Evolutionary conservation across 176 grass and related monocot species (phyloP), one percentile per base, ranked within the genome.

Genomic region (Paspalum vaginatum): DNA sequence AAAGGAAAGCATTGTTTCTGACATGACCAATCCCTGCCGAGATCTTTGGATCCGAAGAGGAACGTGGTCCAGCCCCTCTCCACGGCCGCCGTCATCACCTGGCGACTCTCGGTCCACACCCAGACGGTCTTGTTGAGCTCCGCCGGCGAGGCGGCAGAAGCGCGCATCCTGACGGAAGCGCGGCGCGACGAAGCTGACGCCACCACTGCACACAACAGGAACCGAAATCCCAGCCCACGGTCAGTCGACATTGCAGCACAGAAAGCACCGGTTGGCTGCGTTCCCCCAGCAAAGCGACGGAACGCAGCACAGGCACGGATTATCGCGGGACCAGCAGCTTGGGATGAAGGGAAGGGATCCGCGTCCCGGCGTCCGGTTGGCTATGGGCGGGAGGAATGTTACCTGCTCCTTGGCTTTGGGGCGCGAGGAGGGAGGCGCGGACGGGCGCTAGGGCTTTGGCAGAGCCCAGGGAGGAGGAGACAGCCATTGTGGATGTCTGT

Each of bases 31-130:
- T 95, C 92, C 11, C 86, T 56, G 53, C 86, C 76, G 53, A 98
- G 74, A 24, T 98, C 86, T 80, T 80, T 89, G 86, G 83, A 95
- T 68, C 83, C 61, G 39, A 98, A 98, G 75, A 98, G 75, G 77
- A 98, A 98, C 48, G 92, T 93, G 75, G 48, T 91, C 96, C 96
- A 98, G 1, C 96, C 96, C 82, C 96, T 89, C 90, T 95, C 92
- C 42, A 95, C 92, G 24, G 96, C 84, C 9, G 88, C 86, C 9
- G 90, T 93, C 90, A 98, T 91, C 68, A 95, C 90, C 79, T 88
- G 81, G 43, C 83, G 88, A 61, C 85, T 95, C 84, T 89, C 76
- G 22, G 96, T 98, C 92, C 96, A 98, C 64, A 98, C 68, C 92
- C 96, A 98, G 26, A 98, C 81, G 11, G 84, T 75, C 96, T 95